Evolutionary conservation across 805 yeast species (phyloP), one percentile per base, ranked within the genome.

Genomic region (Limtongia smithiae): DNA sequence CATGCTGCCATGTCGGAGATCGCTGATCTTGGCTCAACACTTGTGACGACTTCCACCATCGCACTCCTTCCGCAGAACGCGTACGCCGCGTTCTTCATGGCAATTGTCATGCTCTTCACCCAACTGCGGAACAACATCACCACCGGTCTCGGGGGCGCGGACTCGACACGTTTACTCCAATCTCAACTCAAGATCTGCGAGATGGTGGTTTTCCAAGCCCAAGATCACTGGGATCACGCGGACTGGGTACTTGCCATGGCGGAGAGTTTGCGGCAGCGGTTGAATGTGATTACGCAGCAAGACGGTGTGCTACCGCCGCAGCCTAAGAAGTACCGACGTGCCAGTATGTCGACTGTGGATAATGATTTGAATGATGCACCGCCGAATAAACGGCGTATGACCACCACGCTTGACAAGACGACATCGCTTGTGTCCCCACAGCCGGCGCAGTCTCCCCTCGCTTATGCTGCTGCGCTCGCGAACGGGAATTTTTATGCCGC

Each of bases 141-240:
- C 38, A 36, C 22, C 24, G 12, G 22, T 4, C 18, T 3, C 18
- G 33, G 24, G 6, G 15, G 17, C 24, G 17, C 24, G 7, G n/a
- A 12, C 18, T 25, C 28, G 9, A 7, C 28, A 9, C 6, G 9
- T 7, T 22, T 37, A 27, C 24, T 35, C 4, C 12, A 25, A 30
- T 22, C 42, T 35, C 54, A 44, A 41, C 8, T 52, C 27, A 36
- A 37, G 18, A 20, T 54, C 20, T 53, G 56, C 36, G 54, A 52
- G 38, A 30, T 40, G 38, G 48, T 54, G 17, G 25, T 54, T 12
- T 34, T 34, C 17, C 46, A 48, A 28, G 32, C 43, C 15, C 50
- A 44, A 28, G 58, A 54, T 18, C 32, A 21, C n/a, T 54, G 58
- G 58, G 58, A 54, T 6, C 51, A 53, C 30, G 56, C 58, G 20